Conservation (phyloP, 306 rosid genomes). For the Rosa multiflora region DNA sequence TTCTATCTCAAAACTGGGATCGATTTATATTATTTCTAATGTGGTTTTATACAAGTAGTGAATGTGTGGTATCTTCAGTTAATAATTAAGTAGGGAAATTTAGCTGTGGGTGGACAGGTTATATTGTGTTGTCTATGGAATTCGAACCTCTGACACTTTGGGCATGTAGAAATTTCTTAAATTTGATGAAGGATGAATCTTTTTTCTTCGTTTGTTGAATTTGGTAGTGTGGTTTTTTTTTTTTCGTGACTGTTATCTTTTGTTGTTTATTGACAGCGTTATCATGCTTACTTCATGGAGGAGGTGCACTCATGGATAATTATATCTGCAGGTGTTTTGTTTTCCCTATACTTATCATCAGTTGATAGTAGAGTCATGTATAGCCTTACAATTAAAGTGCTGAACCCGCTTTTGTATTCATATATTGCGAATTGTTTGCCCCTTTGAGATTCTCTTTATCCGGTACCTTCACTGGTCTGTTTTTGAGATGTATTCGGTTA, state of each 20-base stretch:
- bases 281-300: constrained; percentile 93
- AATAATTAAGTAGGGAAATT: not conserved
- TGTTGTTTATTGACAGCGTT: constrained; percentile 56
- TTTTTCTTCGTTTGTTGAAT: not conserved
- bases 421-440: not conserved
- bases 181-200: not conserved
- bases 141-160: not conserved
- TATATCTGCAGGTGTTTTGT: constrained; percentile 76
- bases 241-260: not conserved
- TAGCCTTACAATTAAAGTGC: not conserved
- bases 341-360: constrained; percentile 19
- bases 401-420: not conserved
- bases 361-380: not conserved
- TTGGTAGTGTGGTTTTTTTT: not conserved
- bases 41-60: not conserved
- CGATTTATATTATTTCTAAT: not conserved
- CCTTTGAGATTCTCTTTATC: not conserved
- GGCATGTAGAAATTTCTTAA: no score
- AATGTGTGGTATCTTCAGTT: not conserved
- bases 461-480: not conserved
- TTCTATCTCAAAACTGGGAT: not conserved
- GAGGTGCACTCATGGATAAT: constrained; percentile 73
- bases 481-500: not conserved
- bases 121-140: not conserved
- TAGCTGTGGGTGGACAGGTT: not conserved